Base-by-base conservation (phyloP, 1,139 yeast genomes). In the Lodderomyces oxycetoniae region DNA sequence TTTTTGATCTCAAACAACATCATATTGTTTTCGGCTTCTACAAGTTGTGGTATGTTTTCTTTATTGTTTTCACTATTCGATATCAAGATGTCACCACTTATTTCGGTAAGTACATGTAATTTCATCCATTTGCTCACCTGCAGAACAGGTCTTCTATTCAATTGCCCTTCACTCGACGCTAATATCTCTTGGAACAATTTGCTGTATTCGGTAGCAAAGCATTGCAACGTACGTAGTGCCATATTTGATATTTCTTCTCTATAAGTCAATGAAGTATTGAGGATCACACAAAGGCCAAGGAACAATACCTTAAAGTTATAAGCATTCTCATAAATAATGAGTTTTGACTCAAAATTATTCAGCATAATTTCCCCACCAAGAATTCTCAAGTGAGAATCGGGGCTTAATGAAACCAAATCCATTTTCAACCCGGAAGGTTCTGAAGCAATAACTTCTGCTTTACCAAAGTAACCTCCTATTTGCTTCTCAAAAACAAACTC, bases 181-280 rank as follows among this genome's bases (percentile, higher is more conserved):
- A 57, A 47, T 23, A 67, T 50, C 17, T 61, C 65, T 11, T 49
- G 45, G 35, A 61, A 64, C 36, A 60, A 61, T 14, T 46, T 47
- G 10, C 46, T 35, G 44, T 67, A 67, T 3, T 58, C 51, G 4
- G 43, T 41, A 4, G 61, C 47, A 43, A 68, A 68, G 30, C 51
- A 53, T 19, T 53, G 47, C 36, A 68, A 48, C 32, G 63, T 53
- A 17, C 47, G 48, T 38, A 77, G 54, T 5, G 74, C 66, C 8
- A 73, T 55, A 16, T 60, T 58, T 23, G 75, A 70, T 47, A 74
- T 74, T 13, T 74, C 77, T 22, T 61, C 58, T 41, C 84, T 63
- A 47, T 68, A 79, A 17, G 68, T 62, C 31, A 77, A 59, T 1
- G 87, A 73, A 1, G 89, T 79, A 49, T 80, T 81, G 41, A 82